Base-by-base conservation (phyloP, 257 asterid genomes). In the Mentha longifolia region DNA sequence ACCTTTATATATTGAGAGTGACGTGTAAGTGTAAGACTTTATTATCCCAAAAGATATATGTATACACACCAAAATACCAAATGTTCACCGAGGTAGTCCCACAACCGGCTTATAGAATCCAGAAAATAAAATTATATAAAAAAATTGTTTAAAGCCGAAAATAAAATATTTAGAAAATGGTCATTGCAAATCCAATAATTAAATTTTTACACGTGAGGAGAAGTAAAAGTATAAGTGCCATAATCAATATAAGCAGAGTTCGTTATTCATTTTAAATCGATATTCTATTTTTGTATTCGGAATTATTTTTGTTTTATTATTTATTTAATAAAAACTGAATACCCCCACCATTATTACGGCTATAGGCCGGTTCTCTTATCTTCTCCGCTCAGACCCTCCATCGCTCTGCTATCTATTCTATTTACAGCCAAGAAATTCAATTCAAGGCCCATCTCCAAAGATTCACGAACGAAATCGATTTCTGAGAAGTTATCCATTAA, bases 331-430 rank as follows among this genome's bases (percentile, higher is more conserved):
- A 37, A 50, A 61, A 9, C 4, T n/a, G 14, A 9, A 59, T 9
- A 61, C 31, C 49, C 47, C 49, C 49, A 61, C 50, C 31, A 61
- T 37, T 37, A 61, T 10, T 61, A 61, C 16, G 42, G 49, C 67
- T 16, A 61, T 37, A 61, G 46, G 31, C 50, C n/a, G 33, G 50
- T 37, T 17, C 50, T 61, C 67, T 61, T 61, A 61, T 39, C 51
- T 61, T 61, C 67, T 39, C 37, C 1, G 9, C 61, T 25, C 59
- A 9, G 15, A 3, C 59, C 30, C 58, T 22, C 30, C 30, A 33
- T 35, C 65, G 8, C 31, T 61, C 46, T 8, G 6, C 8, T 57
- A 16, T 9, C 49, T 37, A 16, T 33, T 59, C 2, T 9, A 52
- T 51, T 59, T 25, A 56, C 39, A 25, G 41, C 19, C 9, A 6